Evolutionary conservation across 345 rosid genomes (phyloP).

Genomic region (Cardamine chenopodiifolia): DNA sequence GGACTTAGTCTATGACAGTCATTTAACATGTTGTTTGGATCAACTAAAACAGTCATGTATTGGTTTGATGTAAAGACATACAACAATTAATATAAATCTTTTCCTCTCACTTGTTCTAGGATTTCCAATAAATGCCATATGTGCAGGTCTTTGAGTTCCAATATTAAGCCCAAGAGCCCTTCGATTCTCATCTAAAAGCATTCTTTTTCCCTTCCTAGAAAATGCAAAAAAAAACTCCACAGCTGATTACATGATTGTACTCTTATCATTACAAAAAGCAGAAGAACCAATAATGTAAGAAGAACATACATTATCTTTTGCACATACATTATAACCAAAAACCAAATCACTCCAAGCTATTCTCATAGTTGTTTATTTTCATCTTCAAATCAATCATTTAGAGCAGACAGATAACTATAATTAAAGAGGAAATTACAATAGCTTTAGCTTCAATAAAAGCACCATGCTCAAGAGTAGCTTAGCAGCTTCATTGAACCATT

Average conservation of each 20-base stretch:
- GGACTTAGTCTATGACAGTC: too few relatives aligned
- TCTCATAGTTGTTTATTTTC: too few relatives aligned
- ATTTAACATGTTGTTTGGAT: constrained; percentile 6
- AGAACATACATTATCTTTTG: too few relatives aligned
- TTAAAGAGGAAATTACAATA: too few relatives aligned
- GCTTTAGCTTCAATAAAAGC: too few relatives aligned
- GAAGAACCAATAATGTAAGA: too few relatives aligned
- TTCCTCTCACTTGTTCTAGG: constrained; percentile 84
- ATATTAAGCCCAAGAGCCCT: constrained; percentile 85
- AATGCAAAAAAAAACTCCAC: constrained; percentile 12
- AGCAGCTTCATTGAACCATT: too few relatives aligned
- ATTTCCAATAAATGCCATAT: constrained; percentile 97
- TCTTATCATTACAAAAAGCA: neutral
- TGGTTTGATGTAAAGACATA: neutral
- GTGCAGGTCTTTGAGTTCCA: constrained; percentile 87
- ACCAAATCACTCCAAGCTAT: too few relatives aligned
- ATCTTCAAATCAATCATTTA: too few relatives aligned
- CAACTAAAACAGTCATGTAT: constrained; percentile 15
- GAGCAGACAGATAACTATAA: too few relatives aligned
- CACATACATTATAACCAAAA: too few relatives aligned
- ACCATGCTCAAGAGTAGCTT: too few relatives aligned
- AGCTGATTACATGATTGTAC: neutral
- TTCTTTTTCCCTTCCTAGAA: constrained; percentile 92
- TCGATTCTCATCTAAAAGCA: constrained; percentile 98
- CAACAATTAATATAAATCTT: neutral